Percentiles rank a stretch among this genome's conserved stretches.
phyloP scores from a whole-genome alignment of 108 stramenopile genomes.

The Discostella stelligeroides region DNA sequence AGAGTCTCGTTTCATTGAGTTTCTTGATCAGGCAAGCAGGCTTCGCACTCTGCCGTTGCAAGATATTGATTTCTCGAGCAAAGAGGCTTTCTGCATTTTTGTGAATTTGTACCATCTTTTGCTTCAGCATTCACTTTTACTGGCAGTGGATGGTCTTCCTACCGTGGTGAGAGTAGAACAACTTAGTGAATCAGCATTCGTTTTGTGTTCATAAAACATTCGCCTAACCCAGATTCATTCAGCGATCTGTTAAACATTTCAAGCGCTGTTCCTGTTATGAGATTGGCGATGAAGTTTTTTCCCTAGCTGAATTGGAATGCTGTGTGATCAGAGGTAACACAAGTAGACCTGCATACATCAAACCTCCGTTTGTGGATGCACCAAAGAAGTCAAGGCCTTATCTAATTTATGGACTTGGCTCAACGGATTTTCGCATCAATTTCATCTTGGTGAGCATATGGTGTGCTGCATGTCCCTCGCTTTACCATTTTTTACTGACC shows the following conservation, averaged over 20 bases:
- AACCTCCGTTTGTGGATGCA: constrained; percentile 69
- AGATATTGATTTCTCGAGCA: constrained; percentile 67
- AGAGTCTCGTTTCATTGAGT: constrained; percentile 74
- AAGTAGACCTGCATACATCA: constrained; percentile 62
- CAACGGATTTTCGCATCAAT: constrained; percentile 72
- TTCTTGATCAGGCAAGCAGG: constrained; percentile 84
- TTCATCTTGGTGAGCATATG: constrained; percentile 62
- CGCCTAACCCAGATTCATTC: not conserved
- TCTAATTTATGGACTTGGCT: constrained; percentile 69
- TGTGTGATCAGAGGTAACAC: constrained; percentile 87
- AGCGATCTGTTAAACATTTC: constrained; percentile 67
- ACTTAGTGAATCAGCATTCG: constrained; percentile 23
- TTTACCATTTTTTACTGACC: not conserved
- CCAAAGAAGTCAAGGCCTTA: constrained; percentile 77
- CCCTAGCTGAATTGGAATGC: constrained; percentile 91
- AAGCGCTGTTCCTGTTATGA: constrained; percentile 91
- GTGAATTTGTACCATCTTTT: constrained; percentile 93
- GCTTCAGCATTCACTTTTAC: constrained; percentile 89
- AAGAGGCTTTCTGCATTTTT: constrained; percentile 82
- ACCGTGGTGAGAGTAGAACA: constrained; percentile 52
- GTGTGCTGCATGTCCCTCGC: not conserved
- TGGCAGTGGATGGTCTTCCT: constrained; percentile 82
- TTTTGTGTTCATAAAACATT: not conserved
- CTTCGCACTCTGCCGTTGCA: constrained; percentile 69
- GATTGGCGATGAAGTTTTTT: constrained; percentile 93